phyloP scores from a whole-genome alignment of 352 stramenopile species.

The Phytophthora litchii region DNA sequence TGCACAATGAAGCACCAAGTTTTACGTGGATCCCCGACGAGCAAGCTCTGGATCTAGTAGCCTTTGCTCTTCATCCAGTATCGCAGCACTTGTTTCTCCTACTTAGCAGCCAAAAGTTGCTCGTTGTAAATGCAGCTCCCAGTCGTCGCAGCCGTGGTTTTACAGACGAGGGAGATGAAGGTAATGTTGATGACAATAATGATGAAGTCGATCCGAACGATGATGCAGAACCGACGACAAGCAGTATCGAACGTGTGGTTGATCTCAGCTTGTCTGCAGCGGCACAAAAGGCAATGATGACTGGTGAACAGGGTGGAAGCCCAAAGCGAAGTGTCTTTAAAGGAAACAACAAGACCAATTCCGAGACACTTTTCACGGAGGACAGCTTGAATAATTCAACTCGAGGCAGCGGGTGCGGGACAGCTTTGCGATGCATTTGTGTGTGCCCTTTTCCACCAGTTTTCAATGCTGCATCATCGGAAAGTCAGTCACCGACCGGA shows the following conservation, averaged over 20 bases:
- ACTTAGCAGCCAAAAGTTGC: conserved; percentile 58
- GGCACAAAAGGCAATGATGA: background rate
- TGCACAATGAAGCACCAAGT: conserved; percentile 54
- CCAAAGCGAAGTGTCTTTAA: conserved; percentile 1
- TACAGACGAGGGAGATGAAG: background rate
- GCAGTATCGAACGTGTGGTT: conserved; percentile 41
- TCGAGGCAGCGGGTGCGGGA: conserved; percentile 1
- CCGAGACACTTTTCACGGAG: background rate
- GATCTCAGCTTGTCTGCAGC: conserved; percentile 31
- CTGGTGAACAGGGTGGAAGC: conserved; percentile 1
- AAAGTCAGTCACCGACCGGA: conserved; percentile 39
- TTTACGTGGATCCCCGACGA: conserved; percentile 82
- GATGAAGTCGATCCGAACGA: conserved; percentile 15
- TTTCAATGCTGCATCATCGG: conserved; percentile 38
- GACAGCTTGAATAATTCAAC: conserved; percentile 2
- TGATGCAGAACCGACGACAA: conserved; percentile 19
- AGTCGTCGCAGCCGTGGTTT: conserved; percentile 5
- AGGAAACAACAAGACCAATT: conserved; percentile 6
- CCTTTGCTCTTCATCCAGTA: conserved; percentile 60
- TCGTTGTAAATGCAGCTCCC: conserved; percentile 49
- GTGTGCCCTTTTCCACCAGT: conserved; percentile 66
- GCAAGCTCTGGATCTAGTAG: conserved; percentile 58
- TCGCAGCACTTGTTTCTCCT: conserved; percentile 60
- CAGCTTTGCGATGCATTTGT: conserved; percentile 38
- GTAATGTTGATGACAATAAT: background rate